Evolutionary conservation across 106 monocot species (phyloP).

Genomic region (Posidonia australis): DNA sequence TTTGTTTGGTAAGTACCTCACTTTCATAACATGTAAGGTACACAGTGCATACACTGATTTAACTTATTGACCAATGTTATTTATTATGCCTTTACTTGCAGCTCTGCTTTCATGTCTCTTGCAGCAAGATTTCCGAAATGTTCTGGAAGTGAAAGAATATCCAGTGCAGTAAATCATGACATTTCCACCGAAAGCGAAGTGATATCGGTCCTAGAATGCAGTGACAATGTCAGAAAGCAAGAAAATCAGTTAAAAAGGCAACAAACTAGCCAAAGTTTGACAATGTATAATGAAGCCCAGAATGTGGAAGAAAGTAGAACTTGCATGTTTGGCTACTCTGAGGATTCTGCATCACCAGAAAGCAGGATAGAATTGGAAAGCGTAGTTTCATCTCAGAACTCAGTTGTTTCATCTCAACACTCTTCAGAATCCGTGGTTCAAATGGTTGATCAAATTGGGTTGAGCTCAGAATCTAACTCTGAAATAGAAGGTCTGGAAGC

Average conservation of each 20-base stretch:
- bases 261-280: conserved; percentile 12
- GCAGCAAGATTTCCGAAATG: conserved; percentile 59
- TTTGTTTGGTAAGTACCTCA: not conserved
- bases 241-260: not conserved
- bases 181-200: conserved; percentile 9
- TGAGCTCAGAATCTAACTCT: conserved; percentile 14
- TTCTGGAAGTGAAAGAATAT: conserved; percentile 4
- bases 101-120: conserved; percentile 91
- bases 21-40: too few species aligned
- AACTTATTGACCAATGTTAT: not conserved
- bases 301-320: conserved; percentile 14
- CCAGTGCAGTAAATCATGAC: not conserved
- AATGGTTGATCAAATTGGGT: conserved; percentile 8
- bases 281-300: conserved; percentile 10
- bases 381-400: conserved; percentile 48
- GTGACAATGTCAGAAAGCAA: not conserved
- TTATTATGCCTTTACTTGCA: conserved; percentile 18
- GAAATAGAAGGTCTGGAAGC: conserved; percentile 12
- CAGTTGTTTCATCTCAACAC: conserved; percentile 43
- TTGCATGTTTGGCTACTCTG: not conserved
- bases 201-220: not conserved
- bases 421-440: conserved; percentile 22
- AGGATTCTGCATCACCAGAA: not conserved
- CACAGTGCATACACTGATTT: too few species aligned
- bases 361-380: conserved; percentile 10